Evolutionary conservation across 768 basidiomycete species (phyloP).

Genomic region (Lenzites betulinus): DNA sequence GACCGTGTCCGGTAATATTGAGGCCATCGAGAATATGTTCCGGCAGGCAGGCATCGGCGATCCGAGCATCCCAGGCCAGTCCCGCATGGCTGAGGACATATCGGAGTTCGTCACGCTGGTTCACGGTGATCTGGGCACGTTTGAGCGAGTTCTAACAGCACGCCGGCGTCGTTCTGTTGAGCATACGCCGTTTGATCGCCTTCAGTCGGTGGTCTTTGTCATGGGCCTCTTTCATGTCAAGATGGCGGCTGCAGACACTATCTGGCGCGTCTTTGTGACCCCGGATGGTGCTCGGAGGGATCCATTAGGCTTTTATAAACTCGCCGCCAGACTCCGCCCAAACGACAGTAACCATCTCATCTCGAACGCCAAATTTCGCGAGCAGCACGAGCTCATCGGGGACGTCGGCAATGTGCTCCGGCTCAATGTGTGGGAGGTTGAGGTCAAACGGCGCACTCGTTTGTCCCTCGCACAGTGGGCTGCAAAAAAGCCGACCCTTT

Average conservation of each 20-base stretch:
- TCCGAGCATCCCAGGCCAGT: neutral
- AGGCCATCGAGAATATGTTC: conserved; percentile 29
- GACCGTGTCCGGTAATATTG: conserved; percentile 24
- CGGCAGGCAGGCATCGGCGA: conserved; percentile 24
- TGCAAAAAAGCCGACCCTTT: conserved; percentile 30
- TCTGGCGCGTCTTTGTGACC: neutral
- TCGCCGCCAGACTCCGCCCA: conserved; percentile 25
- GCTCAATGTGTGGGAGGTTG: conserved; percentile 33
- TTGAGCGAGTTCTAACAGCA: conserved; percentile 11
- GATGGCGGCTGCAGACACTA: conserved; percentile 33
- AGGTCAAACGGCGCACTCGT: conserved; percentile 17
- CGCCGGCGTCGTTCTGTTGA: conserved; percentile 29
- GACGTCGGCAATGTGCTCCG: conserved; percentile 19
- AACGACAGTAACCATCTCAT: conserved; percentile 29
- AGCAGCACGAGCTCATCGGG: conserved; percentile 33
- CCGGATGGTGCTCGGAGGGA: conserved; percentile 7
- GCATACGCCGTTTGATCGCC: conserved; percentile 29
- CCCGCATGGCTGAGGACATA: neutral
- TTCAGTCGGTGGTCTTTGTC: conserved; percentile 38
- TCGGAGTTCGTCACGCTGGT: conserved; percentile 17
- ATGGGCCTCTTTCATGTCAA: conserved; percentile 39
- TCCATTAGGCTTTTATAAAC: conserved; percentile 17
- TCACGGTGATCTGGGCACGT: conserved; percentile 27
- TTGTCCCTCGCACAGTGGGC: conserved; percentile 35
- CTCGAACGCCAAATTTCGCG: conserved; percentile 31